Conservation (phyloP, 106 monocot species). For the Amphibolis antarctica region DNA sequence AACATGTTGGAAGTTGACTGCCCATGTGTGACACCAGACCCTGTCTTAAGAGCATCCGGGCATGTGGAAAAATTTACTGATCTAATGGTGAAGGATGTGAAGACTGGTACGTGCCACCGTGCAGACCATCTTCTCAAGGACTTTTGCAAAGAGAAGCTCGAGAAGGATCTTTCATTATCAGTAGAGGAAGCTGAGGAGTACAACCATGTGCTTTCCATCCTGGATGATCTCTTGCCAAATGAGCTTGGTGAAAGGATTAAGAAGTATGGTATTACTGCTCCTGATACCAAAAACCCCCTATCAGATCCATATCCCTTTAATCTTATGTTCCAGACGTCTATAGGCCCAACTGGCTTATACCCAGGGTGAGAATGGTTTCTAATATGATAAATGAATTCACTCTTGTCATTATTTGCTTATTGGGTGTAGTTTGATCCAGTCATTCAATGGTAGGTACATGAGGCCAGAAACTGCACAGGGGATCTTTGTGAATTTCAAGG, state of each 20-base stretch:
- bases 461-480: constrained; percentile 97
- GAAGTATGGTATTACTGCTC: constrained; percentile 75
- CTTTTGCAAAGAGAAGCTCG: constrained; percentile 83
- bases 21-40: constrained; percentile 88
- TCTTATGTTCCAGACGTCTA: constrained; percentile 97
- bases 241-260: constrained; percentile 76
- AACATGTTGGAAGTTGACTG: constrained; percentile 92
- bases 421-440: neutral
- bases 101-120: constrained; percentile 77
- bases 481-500: constrained; percentile 94
- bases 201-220: constrained; percentile 52
- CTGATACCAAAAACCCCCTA: constrained; percentile 75
- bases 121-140: constrained; percentile 94
- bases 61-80: constrained; percentile 98
- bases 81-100: constrained; percentile 97
- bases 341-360: constrained; percentile 68
- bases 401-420: neutral
- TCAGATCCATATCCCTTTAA: constrained; percentile 97
- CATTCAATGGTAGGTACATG: constrained; percentile 58
- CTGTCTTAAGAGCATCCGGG: constrained; percentile 80
- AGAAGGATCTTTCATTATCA: constrained; percentile 69
- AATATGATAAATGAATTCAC: neutral
- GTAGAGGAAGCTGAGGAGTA: constrained; percentile 54
- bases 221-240: constrained; percentile 71
- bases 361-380: constrained; percentile 41